Percentiles rank a stretch among this genome's conserved stretches.
Evolutionary conservation across 805 yeast species (phyloP).

Genomic region (Wickerhamomyces bisporus): DNA sequence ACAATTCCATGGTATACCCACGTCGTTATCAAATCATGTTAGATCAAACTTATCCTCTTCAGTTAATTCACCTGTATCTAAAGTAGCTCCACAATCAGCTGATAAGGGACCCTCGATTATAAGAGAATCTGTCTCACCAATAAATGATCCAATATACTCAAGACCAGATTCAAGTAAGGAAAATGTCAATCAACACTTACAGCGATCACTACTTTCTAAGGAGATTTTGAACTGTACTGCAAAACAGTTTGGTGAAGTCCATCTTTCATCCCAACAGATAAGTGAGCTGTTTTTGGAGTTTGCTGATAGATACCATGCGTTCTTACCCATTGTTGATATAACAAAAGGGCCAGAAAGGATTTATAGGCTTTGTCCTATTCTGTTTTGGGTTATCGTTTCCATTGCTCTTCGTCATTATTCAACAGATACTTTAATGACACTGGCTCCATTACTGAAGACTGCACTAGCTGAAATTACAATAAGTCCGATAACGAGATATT

Average conservation of each 20-base stretch:
- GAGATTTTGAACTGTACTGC: conserved; percentile 50
- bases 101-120: conserved; percentile 3
- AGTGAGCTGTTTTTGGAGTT: conserved; percentile 62
- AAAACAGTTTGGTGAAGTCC: conserved; percentile 65
- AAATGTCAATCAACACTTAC: conserved; percentile 2
- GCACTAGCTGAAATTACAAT: conserved; percentile 84
- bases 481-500: conserved; percentile 81
- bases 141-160: neutral
- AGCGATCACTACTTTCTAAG: conserved; percentile 23
- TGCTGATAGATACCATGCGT: conserved; percentile 73
- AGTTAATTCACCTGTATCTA: neutral
- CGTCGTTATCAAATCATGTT: conserved; percentile 1
- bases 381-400: conserved; percentile 91
- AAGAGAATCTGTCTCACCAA: neutral
- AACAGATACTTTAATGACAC: conserved; percentile 40
- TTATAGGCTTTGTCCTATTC: conserved; percentile 74
- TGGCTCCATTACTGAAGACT: conserved; percentile 68
- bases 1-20: no score
- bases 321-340: conserved; percentile 84
- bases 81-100: neutral
- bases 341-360: conserved; percentile 75
- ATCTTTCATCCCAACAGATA: conserved; percentile 57
- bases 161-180: neutral
- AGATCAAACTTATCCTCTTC: neutral
- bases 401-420: conserved; percentile 70